Base-by-base conservation (phyloP, 345 rosid genomes). In the Schrenkiella parvula region DNA sequence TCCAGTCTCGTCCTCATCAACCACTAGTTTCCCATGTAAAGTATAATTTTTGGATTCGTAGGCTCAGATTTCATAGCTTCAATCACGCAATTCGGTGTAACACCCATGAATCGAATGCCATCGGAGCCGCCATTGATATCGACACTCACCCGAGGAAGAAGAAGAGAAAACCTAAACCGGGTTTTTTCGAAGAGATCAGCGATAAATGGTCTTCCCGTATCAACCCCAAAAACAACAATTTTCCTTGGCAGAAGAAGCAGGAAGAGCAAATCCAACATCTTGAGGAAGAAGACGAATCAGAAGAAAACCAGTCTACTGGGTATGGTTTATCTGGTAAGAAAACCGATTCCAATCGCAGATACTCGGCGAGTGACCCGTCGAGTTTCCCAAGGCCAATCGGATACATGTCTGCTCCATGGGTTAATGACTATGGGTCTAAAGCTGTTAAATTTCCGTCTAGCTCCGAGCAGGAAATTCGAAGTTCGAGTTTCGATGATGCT, bases 191-290 rank as follows among this genome's bases (percentile, higher is more conserved):
- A 23, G 88, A 85, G 70, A 80, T 92, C 77, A 88, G 80, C 0
- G 83, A 81, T 26, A 92, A 88, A 65, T 92, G 98, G 96, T 82
- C 89, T 43, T 61, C 66, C 21, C 89, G 82, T 55, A 71, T 70
- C 73, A 71, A 41, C 62, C 88, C 93, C 1, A 60, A 52, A 7
- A 83, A 79, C 71, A 80, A 84, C 26, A 88, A 73, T 4, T 78
- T 88, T 26, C 95, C 98, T 6, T 92, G 98, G 98, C 88, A 90
- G 64, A 79, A 88, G 67, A 78, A 82, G 74, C 73, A 68, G 56
- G 66, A 75, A 43, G 72, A 76, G 26, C 78, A 48, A 18, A 56
- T 6, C 56, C 51, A 73, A 10, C 59, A 67, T 22, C 60, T 63
- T 2, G 23, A 65, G 11, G 60, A 57, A 7, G 74, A 79, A 52